A percentile compares a stretch with the other conserved stretches of the same genome.
phyloP scores from a whole-genome alignment of 2,329 filamentous ascomycete genomes.

The Exserohilum turcica region DNA sequence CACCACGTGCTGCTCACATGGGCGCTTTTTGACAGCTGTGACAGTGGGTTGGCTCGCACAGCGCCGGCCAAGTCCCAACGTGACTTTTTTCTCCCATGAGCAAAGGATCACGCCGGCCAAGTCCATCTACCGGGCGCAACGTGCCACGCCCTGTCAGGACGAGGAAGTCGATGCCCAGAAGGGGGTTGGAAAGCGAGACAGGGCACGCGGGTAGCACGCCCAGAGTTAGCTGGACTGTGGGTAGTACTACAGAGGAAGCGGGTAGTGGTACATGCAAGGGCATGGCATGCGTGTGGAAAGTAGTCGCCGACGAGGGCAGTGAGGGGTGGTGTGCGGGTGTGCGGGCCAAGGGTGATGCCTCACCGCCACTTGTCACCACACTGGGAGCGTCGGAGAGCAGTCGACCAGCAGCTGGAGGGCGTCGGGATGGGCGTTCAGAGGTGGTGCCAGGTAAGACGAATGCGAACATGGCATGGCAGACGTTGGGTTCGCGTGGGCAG shows the following conservation, averaged over 20 bases:
- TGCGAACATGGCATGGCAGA: constrained; percentile 25
- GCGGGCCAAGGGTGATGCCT: constrained; percentile 24
- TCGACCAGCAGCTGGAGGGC: constrained; percentile 28
- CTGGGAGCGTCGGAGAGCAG: constrained; percentile 5
- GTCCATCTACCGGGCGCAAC: not conserved
- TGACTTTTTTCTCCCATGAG: constrained; percentile 19
- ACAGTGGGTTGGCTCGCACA: constrained; percentile 38
- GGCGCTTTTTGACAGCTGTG: constrained; percentile 40
- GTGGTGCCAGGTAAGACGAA: constrained; percentile 32
- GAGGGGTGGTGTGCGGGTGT: constrained; percentile 19
- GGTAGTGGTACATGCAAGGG: constrained; percentile 5
- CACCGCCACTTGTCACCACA: constrained; percentile 28
- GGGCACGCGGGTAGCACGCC: not conserved
- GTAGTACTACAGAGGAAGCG: not conserved
- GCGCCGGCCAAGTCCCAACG: constrained; percentile 18
- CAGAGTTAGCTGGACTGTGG: not conserved
- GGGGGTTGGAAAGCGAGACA: not conserved
- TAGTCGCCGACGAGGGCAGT: constrained; percentile 6
- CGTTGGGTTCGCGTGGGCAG: constrained; percentile 28
- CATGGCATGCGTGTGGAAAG: constrained; percentile 18
- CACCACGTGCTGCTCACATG: constrained; percentile 39
- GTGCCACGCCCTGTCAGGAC: not conserved
- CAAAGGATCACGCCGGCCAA: not conserved
- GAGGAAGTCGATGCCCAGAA: not conserved
- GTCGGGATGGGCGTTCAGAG: constrained; percentile 22